Conservation (phyloP, 345 rosid genomes). For the Mangifera indica region DNA sequence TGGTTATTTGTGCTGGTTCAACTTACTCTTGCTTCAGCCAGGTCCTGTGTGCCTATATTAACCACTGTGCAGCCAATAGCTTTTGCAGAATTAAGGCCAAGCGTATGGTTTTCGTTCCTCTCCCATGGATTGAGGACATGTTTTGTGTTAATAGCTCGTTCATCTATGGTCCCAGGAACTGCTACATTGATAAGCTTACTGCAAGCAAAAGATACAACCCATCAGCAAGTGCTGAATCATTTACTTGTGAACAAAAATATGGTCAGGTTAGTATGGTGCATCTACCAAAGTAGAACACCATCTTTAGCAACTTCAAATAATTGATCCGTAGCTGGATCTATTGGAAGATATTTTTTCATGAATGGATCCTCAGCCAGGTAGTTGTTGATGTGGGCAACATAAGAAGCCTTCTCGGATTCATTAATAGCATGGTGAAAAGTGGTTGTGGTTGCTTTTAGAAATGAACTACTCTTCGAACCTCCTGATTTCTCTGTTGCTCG, state of each 20-base stretch:
- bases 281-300: constrained; percentile 95
- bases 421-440: constrained; percentile 87
- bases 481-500: constrained; percentile 62
- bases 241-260: not conserved
- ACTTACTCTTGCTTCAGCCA: constrained; percentile 93
- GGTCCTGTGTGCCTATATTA: constrained; percentile 91
- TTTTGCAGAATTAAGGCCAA: constrained; percentile 95
- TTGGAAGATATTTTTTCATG: constrained; percentile 74
- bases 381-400: constrained; percentile 82
- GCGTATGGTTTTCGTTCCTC: constrained; percentile 96
- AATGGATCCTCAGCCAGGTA: constrained; percentile 84
- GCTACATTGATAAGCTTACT: constrained; percentile 98
- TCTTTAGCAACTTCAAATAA: constrained; percentile 84
- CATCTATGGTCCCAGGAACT: constrained; percentile 98
- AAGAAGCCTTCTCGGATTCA: constrained; percentile 85
- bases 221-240: constrained; percentile 21
- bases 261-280: not conserved
- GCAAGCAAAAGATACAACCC: constrained; percentile 34
- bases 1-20: not conserved
- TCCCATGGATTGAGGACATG: constrained; percentile 87
- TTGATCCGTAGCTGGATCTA: constrained; percentile 73
- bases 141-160: constrained; percentile 94
- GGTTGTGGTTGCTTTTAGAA: constrained; percentile 82
- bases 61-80: constrained; percentile 99
- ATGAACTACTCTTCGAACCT: constrained; percentile 55